Evolutionary conservation across 768 basidiomycete genomes (phyloP).

Genomic region (Fomitopsis serialis): DNA sequence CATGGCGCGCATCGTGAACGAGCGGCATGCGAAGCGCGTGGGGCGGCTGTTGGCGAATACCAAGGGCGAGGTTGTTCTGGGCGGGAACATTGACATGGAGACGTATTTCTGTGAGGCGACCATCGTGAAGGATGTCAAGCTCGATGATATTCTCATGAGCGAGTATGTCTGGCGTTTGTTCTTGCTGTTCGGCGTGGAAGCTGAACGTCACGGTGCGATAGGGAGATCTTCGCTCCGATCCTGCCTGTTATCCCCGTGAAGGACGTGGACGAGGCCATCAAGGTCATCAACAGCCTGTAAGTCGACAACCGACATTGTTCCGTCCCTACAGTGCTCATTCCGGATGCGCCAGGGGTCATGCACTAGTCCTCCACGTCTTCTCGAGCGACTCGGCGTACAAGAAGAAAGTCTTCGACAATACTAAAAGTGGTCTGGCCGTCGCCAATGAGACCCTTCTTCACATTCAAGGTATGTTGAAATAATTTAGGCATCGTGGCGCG

Average conservation of each 20-base stretch:
- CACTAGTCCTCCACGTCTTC: conserved; percentile 77
- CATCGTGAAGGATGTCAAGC: conserved; percentile 55
- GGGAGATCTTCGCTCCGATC: conserved; percentile 83
- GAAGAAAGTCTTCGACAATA: conserved; percentile 62
- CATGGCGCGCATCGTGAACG: conserved; percentile 47
- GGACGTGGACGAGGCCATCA: conserved; percentile 65
- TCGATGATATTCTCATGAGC: conserved; percentile 69
- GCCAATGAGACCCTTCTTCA: conserved; percentile 72
- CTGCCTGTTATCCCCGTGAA: conserved; percentile 71
- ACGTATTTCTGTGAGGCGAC: conserved; percentile 68
- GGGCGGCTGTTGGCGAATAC: conserved; percentile 60
- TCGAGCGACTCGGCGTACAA: conserved; percentile 53
- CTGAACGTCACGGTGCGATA: conserved; percentile 18
- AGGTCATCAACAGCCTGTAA: conserved; percentile 57
- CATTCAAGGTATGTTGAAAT: conserved; percentile 40
- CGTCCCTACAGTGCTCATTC: neutral
- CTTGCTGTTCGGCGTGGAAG: neutral
- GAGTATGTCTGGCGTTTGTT: conserved; percentile 41
- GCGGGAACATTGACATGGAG: conserved; percentile 56
- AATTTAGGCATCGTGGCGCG: neutral
- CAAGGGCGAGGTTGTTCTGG: conserved; percentile 57
- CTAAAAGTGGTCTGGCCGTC: conserved; percentile 63
- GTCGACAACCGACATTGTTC: conserved; percentile 10
- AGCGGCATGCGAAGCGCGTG: conserved; percentile 52
- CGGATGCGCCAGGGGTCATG: conserved; percentile 49